Evolutionary conservation across 495 filamentous ascomycete species (phyloP).

Genomic region (Aspergillus ellipticus): DNA sequence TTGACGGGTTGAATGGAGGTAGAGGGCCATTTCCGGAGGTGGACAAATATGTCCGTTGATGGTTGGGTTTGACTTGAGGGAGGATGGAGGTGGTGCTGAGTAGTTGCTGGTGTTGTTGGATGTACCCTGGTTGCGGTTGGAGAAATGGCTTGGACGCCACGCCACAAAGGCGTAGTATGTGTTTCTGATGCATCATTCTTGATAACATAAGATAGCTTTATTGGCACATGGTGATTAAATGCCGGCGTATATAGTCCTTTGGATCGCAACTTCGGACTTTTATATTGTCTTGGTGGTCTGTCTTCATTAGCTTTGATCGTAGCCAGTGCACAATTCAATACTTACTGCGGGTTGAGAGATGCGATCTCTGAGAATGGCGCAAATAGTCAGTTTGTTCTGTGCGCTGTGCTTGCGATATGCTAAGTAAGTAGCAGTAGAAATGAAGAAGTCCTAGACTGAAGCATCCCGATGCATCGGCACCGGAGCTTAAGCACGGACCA

Average conservation of each 20-base stretch:
- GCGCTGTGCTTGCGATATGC: too few relatives aligned
- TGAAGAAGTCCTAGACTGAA: too few relatives aligned
- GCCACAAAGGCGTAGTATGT: background rate
- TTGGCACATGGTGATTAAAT: background rate
- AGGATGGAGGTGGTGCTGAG: background rate
- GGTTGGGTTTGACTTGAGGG: background rate
- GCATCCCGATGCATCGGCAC: background rate
- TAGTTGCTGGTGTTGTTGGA: background rate
- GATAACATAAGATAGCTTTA: background rate
- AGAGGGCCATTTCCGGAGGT: conserved; percentile 3
- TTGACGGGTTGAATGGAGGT: conserved; percentile 8
- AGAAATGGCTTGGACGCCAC: background rate
- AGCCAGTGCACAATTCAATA: too few relatives aligned
- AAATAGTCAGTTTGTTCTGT: too few relatives aligned
- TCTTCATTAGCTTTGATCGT: too few relatives aligned
- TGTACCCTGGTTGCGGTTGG: background rate
- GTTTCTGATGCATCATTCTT: background rate
- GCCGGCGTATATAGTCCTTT: background rate
- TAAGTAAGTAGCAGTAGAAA: too few relatives aligned
- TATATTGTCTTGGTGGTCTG: too few relatives aligned
- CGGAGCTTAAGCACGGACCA: conserved; percentile 32
- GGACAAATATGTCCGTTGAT: conserved; percentile 4
- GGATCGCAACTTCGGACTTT: background rate
- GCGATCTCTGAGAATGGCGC: too few relatives aligned
- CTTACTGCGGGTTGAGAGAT: too few relatives aligned